Percentiles rank a stretch among this genome's conserved stretches.
phyloP scores from a whole-genome alignment of 164 flowering plant genomes.

The Stephania yunnanensis region DNA sequence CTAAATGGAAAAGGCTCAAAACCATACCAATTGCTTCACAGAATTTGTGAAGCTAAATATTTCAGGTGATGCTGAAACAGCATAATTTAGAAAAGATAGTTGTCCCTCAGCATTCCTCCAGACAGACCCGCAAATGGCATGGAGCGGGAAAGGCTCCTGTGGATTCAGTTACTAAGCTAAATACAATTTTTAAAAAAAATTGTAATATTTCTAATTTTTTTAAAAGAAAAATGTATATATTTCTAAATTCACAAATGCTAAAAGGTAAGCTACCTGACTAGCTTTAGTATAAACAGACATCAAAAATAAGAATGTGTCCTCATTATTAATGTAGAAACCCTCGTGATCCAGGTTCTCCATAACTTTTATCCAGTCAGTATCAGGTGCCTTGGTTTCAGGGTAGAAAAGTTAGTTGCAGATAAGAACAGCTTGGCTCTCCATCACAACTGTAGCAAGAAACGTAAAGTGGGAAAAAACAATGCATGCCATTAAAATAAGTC shows the following conservation, averaged over 20 bases:
- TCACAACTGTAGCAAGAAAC: not conserved
- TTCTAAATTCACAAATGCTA: not conserved
- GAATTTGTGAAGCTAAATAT: slow-evolving; percentile 71
- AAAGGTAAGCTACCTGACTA: slow-evolving; percentile 26
- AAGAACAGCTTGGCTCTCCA: not conserved
- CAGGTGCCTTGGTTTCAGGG: slow-evolving; percentile 62
- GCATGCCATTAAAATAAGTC: slow-evolving; percentile 20
- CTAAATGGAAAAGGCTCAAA: not conserved
- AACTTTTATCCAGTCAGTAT: slow-evolving; percentile 63
- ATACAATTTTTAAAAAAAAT: not conserved
- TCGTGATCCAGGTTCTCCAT: slow-evolving; percentile 89
- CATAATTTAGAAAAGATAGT: slow-evolving; percentile 75
- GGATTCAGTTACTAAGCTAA: slow-evolving; percentile 9
- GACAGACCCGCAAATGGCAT: slow-evolving; percentile 67
- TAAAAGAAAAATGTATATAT: not conserved
- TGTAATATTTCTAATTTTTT: not conserved
- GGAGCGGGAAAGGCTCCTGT: slow-evolving; percentile 88
- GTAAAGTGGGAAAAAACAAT: not conserved
- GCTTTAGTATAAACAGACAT: slow-evolving; percentile 62
- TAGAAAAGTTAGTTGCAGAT: slow-evolving; percentile 10
- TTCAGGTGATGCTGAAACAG: slow-evolving; percentile 71
- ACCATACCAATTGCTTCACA: slow-evolving; percentile 56
- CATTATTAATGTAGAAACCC: slow-evolving; percentile 73
- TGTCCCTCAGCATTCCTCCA: slow-evolving; percentile 89
- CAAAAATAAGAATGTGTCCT: slow-evolving; percentile 63